A percentile compares a stretch with the other conserved stretches of the same genome.
Conservation (phyloP, 371 early-diverging fungal genomes). For the Nematocida parisii region DNA sequence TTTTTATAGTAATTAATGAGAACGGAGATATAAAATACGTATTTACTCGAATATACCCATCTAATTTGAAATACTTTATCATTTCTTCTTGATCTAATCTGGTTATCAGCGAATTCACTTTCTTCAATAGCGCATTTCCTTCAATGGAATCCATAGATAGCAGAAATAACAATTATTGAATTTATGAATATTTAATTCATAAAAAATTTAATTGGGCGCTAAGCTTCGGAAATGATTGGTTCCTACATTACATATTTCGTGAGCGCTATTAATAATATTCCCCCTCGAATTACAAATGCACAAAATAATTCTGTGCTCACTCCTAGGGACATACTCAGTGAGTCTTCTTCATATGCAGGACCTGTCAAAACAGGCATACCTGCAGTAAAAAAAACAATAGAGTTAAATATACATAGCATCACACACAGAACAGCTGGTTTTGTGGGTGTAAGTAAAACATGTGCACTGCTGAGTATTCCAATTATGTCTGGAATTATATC, state of each 20-base stretch:
- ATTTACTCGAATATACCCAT: slow-evolving; percentile 46
- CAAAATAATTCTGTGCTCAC: too few species aligned
- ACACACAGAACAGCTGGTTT: too few species aligned
- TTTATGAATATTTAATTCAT: background rate
- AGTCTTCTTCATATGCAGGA: too few species aligned
- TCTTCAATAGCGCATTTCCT: slow-evolving; percentile 3
- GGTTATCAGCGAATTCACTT: slow-evolving; percentile 25
- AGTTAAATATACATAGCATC: too few species aligned
- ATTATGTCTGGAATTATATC: slow-evolving; percentile 27
- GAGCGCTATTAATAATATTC: too few species aligned
- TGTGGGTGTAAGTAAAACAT: too few species aligned
- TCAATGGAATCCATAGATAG: slow-evolving; percentile 26
- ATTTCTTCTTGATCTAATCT: background rate
- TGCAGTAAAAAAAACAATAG: too few species aligned
- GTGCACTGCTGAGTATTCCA: background rate
- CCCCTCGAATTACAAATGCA: too few species aligned
- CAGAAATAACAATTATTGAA: slow-evolving; percentile 27
- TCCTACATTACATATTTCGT: background rate
- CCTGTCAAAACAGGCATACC: too few species aligned
- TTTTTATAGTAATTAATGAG: slow-evolving; percentile 54
- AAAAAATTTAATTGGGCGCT: slow-evolving; percentile 2
- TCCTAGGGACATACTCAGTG: too few species aligned
- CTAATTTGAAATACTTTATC: slow-evolving; percentile 20
- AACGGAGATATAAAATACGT: slow-evolving; percentile 53
- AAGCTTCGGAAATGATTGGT: slow-evolving; percentile 2